These are phyloP conservation scores for Apium graveolens DNA, from an alignment of 129 eudicot genomes.

Conservation along the genomic window DNA sequence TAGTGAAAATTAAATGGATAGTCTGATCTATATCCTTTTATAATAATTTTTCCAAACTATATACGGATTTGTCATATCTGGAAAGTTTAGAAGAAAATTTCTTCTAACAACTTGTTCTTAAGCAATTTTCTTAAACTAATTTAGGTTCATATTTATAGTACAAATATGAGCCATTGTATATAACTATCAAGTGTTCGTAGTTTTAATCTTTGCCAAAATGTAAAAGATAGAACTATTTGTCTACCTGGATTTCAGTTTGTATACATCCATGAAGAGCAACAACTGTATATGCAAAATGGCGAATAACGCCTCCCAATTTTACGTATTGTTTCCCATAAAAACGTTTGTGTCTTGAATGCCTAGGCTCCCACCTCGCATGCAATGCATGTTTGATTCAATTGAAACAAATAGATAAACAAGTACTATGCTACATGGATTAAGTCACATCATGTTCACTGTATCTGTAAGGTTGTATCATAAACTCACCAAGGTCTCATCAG, in stretches of 20 bases:
- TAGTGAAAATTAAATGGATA: neutral
- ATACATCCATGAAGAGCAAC: conserved; percentile 90
- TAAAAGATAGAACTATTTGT: conserved; percentile 14
- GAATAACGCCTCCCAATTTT: conserved; percentile 75
- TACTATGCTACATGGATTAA: no score
- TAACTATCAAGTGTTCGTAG: neutral
- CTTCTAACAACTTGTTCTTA: neutral
- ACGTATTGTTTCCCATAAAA: conserved; percentile 78
- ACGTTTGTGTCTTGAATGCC: conserved; percentile 53
- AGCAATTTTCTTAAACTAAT: neutral
- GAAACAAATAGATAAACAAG: no score
- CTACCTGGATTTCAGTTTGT: no score
- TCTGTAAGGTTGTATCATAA: no score
- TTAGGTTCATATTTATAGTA: neutral
- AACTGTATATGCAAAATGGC: conserved; percentile 81
- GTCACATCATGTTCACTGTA: no score
- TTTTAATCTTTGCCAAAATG: neutral
- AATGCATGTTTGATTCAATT: no score
- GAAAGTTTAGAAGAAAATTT: neutral
- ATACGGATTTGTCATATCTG: neutral
- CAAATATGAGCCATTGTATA: no score
- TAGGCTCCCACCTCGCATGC: neutral
- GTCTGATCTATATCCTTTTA: neutral
- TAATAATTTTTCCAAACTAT: neutral
- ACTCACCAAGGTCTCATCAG: no score